Conservation (phyloP, 2,329 filamentous ascomycete species). For the Fusarium miscanthi region DNA sequence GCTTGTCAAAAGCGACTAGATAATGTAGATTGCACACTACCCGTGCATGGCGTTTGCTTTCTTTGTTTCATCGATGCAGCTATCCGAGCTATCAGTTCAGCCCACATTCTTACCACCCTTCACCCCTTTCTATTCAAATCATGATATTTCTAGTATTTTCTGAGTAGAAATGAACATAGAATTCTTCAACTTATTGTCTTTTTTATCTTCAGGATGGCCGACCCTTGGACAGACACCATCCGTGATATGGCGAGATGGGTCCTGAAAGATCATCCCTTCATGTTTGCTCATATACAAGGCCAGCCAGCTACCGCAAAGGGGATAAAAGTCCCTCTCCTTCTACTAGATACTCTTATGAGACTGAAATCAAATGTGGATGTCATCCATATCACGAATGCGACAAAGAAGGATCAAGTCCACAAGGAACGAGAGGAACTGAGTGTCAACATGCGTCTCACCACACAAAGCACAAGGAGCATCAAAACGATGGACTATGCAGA, state of each 20-base stretch:
- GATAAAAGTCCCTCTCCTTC: not conserved
- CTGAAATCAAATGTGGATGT: not conserved
- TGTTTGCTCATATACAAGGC: not conserved
- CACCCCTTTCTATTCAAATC: not conserved
- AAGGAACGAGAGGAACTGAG: not conserved
- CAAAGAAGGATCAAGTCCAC: not conserved
- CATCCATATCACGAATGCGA: not conserved
- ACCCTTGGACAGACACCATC: not conserved
- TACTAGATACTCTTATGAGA: not conserved
- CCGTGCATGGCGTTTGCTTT: not conserved
- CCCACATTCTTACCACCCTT: not conserved
- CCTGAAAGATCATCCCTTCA: not conserved
- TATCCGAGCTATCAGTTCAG: not conserved
- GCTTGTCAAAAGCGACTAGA: not conserved
- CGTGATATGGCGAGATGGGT: not conserved
- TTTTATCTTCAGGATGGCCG: not conserved
- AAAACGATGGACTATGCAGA: not conserved
- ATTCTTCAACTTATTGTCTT: too few relatives aligned
- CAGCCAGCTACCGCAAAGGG: not conserved
- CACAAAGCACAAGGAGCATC: not conserved
- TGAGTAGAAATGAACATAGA: too few relatives aligned
- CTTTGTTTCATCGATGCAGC: not conserved
- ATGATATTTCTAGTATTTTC: too few relatives aligned
- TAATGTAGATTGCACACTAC: not conserved
- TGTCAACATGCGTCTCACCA: not conserved